Conservation (phyloP, 352 stramenopile species). For the Bremia lactucae region DNA sequence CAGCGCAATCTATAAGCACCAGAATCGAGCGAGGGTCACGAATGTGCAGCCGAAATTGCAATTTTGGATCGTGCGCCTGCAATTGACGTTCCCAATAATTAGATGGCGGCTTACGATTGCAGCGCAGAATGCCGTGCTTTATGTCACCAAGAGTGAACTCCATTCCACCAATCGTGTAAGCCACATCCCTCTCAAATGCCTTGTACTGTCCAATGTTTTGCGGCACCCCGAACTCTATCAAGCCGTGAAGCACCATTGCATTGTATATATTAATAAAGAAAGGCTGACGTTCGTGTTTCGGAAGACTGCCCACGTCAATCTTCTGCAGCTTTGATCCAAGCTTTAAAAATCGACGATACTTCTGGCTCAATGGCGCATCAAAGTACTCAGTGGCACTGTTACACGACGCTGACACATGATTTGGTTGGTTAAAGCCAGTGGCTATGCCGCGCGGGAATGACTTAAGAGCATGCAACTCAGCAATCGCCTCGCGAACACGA, state of each 20-base stretch:
- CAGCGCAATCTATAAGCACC: constrained; percentile 67
- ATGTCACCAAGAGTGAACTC: constrained; percentile 79
- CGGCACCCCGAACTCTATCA: constrained; percentile 79
- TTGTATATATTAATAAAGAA: constrained; percentile 90
- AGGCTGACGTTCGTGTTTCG: constrained; percentile 75
- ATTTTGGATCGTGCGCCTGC: constrained; percentile 67
- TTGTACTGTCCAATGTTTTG: constrained; percentile 78
- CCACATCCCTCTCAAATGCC: constrained; percentile 73
- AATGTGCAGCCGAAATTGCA: constrained; percentile 81
- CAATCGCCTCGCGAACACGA: constrained; percentile 46
- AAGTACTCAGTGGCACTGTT: constrained; percentile 29
- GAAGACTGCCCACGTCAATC: constrained; percentile 55
- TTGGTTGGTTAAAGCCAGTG: constrained; percentile 46
- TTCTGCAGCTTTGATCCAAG: constrained; percentile 49
- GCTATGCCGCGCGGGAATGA: constrained; percentile 63
- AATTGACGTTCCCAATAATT: constrained; percentile 84
- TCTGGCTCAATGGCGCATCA: constrained; percentile 37
- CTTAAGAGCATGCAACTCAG: constrained; percentile 50
- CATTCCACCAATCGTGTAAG: constrained; percentile 64
- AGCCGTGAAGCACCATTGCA: constrained; percentile 76
- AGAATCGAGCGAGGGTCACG: constrained; percentile 74
- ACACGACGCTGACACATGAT: constrained; percentile 14
- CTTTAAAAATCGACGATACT: constrained; percentile 74
- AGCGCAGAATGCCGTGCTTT: constrained; percentile 80
- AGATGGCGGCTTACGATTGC: constrained; percentile 79